Conservation (phyloP, 108 stramenopile species). For the Cyclotella kingstonii region DNA sequence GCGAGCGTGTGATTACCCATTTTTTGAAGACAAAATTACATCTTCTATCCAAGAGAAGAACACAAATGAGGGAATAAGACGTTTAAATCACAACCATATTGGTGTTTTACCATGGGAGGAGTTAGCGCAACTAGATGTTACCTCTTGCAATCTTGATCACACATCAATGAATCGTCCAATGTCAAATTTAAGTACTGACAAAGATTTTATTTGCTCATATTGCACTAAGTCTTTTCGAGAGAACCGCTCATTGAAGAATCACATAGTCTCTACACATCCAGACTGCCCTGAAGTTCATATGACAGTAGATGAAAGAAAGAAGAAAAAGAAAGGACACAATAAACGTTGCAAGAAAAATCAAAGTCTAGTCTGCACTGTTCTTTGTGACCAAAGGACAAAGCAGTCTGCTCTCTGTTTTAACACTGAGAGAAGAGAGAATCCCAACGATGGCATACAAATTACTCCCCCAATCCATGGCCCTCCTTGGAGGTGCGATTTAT, state of each 20-base stretch:
- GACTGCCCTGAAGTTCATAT: slow-evolving; percentile 28
- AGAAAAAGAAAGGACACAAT: slow-evolving; percentile 27
- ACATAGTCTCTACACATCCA: slow-evolving; percentile 46
- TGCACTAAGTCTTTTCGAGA: slow-evolving; percentile 69
- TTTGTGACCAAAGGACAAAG: too few relatives aligned
- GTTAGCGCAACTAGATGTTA: not conserved
- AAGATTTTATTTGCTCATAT: slow-evolving; percentile 3
- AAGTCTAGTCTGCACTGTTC: too few relatives aligned
- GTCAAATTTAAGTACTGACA: not conserved
- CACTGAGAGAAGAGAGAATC: not conserved
- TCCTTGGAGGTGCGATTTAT: slow-evolving; percentile 19
- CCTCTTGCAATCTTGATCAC: not conserved
- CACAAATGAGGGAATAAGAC: not conserved
- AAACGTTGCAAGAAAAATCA: not conserved
- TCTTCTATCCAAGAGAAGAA: not conserved
- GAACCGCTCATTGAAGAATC: slow-evolving; percentile 69
- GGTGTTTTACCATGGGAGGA: slow-evolving; percentile 39
- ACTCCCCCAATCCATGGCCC: not conserved
- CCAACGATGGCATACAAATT: too few relatives aligned
- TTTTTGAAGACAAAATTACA: not conserved
- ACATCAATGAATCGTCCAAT: not conserved
- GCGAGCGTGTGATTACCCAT: slow-evolving; percentile 31
- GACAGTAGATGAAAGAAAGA: slow-evolving; percentile 35
- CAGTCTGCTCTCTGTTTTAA: too few relatives aligned
- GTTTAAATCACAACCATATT: not conserved